These are phyloP conservation scores for Arbutus unedo DNA, from an alignment of 148 eudicot species.

Conservation along the genomic window DNA sequence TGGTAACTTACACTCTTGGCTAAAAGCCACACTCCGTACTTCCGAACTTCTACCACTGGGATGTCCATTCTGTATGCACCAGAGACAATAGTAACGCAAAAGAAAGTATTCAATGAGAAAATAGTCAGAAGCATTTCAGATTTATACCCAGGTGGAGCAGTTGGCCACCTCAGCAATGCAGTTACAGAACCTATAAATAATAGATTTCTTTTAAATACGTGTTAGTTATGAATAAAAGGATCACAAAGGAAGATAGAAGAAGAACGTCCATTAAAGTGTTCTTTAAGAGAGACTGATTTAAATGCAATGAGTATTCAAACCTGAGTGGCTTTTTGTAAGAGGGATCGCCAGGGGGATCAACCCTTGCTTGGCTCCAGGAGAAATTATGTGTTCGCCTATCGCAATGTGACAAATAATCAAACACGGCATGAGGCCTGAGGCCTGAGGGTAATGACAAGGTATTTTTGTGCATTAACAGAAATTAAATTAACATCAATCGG, in stretches of 20 bases:
- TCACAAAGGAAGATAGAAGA: background rate
- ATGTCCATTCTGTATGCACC: conserved; percentile 72
- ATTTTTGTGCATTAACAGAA: background rate
- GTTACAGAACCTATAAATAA: conserved; percentile 53
- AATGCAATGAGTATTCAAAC: conserved; percentile 27
- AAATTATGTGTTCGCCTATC: conserved; percentile 66
- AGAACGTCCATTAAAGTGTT: background rate
- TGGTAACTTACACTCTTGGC: conserved; percentile 65
- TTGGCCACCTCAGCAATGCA: conserved; percentile 93
- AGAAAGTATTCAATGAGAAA: conserved; percentile 7
- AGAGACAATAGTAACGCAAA: conserved; percentile 15
- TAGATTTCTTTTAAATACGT: conserved; percentile 1
- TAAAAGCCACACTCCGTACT: conserved; percentile 82
- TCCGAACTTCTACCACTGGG: conserved; percentile 89
- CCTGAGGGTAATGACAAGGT: conserved; percentile 8
- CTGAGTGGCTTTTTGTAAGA: conserved; percentile 60
- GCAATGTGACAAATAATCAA: conserved; percentile 17
- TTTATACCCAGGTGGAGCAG: conserved; percentile 90
- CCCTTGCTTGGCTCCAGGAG: conserved; percentile 85
- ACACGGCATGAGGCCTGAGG: background rate
- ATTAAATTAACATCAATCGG: background rate
- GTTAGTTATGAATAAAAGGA: background rate
- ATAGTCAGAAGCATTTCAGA: conserved; percentile 2
- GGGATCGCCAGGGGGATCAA: conserved; percentile 86
- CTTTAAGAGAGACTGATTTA: conserved; percentile 1